A percentile compares a stretch with the other conserved stretches of the same genome.
Conservation (phyloP, 768 basidiomycete species). For the Kwoniella botswanensis region DNA sequence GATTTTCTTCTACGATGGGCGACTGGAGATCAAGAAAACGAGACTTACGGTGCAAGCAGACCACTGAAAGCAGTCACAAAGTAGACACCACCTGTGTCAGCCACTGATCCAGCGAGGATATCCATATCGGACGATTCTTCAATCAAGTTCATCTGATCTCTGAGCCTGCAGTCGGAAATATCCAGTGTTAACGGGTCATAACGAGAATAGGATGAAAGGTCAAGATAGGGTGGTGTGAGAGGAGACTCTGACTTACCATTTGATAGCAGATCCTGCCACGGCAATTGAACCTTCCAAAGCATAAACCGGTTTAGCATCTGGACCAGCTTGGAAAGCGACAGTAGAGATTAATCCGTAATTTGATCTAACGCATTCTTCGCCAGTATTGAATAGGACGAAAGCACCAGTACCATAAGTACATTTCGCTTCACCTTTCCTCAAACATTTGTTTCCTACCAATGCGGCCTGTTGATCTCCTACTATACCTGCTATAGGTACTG, state of each 20-base stretch:
- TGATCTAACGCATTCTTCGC: slow-evolving; percentile 81
- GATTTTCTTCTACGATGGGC: too few relatives aligned
- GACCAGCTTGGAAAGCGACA: slow-evolving; percentile 86
- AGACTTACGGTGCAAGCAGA: slow-evolving; percentile 82
- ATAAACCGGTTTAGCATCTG: slow-evolving; percentile 77
- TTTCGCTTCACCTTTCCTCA: slow-evolving; percentile 89
- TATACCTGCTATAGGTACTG: slow-evolving; percentile 85
- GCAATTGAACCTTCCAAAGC: slow-evolving; percentile 94
- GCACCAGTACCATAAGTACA: slow-evolving; percentile 98
- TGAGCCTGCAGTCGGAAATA: slow-evolving; percentile 64
- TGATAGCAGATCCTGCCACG: slow-evolving; percentile 93
- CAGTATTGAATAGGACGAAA: slow-evolving; percentile 94
- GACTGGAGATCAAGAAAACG: neutral
- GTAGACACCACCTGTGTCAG: slow-evolving; percentile 84
- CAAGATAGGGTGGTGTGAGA: too few relatives aligned
- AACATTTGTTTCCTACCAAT: slow-evolving; percentile 92
- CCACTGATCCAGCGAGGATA: slow-evolving; percentile 73
- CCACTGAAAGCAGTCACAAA: slow-evolving; percentile 98
- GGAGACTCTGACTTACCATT: slow-evolving; percentile 66
- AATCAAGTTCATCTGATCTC: slow-evolving; percentile 87
- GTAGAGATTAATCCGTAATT: slow-evolving; percentile 87
- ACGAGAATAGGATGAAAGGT: too few relatives aligned
- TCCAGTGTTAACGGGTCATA: neutral
- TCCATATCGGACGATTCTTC: slow-evolving; percentile 81
- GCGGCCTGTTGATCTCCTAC: slow-evolving; percentile 99